phyloP scores from a whole-genome alignment of 1,139 yeast species.

The Hanseniaspora uvarum region DNA sequence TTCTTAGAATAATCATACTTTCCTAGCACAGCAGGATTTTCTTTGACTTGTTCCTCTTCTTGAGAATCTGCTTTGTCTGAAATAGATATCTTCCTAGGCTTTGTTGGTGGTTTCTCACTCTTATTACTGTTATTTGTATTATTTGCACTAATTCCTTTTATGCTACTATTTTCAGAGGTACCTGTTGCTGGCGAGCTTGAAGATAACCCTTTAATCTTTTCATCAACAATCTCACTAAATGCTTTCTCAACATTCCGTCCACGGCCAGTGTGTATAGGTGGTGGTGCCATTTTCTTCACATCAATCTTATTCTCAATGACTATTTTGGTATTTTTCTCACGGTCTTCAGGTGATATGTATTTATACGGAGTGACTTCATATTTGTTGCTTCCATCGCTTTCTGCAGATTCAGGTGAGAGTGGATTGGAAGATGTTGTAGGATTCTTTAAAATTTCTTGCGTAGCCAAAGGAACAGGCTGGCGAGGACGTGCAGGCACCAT shows the following conservation, averaged over 20 bases:
- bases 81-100: too few relatives aligned
- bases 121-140: background rate
- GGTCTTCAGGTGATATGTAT: conserved; percentile 21
- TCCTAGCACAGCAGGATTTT: conserved; percentile 16
- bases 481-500: too few relatives aligned
- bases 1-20: conserved; percentile 16
- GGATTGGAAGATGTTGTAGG: too few relatives aligned
- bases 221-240: conserved; percentile 15
- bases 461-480: too few relatives aligned
- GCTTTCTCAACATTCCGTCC: background rate
- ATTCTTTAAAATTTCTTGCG: too few relatives aligned
- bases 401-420: background rate
- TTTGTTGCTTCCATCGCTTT: conserved; percentile 12
- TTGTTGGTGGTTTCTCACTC: too few relatives aligned
- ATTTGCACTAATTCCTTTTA: background rate
- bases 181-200: background rate
- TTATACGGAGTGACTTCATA: conserved; percentile 25
- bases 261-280: conserved; percentile 14
- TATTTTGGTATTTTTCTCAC: conserved; percentile 19
- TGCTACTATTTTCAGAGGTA: background rate
- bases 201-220: conserved; percentile 1
- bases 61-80: too few relatives aligned
- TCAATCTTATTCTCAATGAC: conserved; percentile 8
- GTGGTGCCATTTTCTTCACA: conserved; percentile 12
- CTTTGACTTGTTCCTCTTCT: too few relatives aligned